Evolutionary conservation across 2,329 filamentous ascomycete species (phyloP).

Genomic region (Fusarium guadeloupense): DNA sequence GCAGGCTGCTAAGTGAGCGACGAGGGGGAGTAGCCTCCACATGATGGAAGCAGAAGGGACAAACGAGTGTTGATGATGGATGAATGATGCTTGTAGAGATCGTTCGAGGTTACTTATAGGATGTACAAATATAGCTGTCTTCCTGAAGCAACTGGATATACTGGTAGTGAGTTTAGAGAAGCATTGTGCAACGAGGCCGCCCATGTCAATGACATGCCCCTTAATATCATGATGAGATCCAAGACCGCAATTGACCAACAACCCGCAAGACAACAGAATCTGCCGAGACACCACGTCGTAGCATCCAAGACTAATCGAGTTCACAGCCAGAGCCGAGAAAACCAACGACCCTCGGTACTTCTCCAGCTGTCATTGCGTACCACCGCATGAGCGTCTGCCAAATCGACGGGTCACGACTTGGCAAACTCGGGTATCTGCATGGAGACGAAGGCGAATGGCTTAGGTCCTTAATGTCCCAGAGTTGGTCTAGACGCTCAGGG

Average conservation of each 20-base stretch:
- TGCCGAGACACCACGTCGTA: slow-evolving; percentile 31
- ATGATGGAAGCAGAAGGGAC: slow-evolving; percentile 24
- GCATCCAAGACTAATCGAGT: not conserved
- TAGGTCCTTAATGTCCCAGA: slow-evolving; percentile 28
- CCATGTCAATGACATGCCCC: not conserved
- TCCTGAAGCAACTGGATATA: not conserved
- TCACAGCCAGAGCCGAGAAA: slow-evolving; percentile 5
- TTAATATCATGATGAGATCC: not conserved
- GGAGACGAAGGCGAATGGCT: slow-evolving; percentile 16
- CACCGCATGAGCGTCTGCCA: slow-evolving; percentile 21
- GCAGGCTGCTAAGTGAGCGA: slow-evolving; percentile 7
- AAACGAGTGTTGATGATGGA: slow-evolving; percentile 26
- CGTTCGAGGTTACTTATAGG: slow-evolving; percentile 28
- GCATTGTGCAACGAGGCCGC: slow-evolving; percentile 8
- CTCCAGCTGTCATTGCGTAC: slow-evolving; percentile 7
- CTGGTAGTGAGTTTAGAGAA: not conserved
- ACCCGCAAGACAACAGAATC: slow-evolving; percentile 20
- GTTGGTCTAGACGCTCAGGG: slow-evolving; percentile 3
- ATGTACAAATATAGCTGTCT: not conserved
- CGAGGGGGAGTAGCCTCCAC: slow-evolving; percentile 32
- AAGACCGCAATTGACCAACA: not conserved
- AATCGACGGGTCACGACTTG: slow-evolving; percentile 20
- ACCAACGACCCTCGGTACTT: slow-evolving; percentile 9
- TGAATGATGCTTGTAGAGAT: not conserved
- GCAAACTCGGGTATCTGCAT: slow-evolving; percentile 27